phyloP scores from a whole-genome alignment of 139 green algal genomes.

The Ettlia oleoabundans region DNA sequence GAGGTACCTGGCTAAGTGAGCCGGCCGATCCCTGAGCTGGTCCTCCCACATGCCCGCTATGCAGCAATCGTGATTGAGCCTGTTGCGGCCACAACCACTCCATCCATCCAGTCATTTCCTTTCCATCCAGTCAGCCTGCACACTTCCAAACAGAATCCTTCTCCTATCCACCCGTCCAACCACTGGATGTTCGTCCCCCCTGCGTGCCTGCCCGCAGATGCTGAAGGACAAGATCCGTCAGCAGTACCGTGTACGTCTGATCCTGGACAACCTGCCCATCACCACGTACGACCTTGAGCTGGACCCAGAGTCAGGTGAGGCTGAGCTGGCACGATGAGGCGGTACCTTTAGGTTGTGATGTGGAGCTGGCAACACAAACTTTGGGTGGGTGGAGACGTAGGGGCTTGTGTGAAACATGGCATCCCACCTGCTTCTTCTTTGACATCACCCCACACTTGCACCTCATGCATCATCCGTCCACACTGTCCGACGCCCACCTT shows the following conservation, averaged over 20 bases:
- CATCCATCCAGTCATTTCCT: too few relatives aligned
- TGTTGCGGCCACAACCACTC: too few relatives aligned
- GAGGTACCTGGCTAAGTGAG: too few relatives aligned
- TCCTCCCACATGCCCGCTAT: too few relatives aligned
- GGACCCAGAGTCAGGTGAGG: slow-evolving; percentile 57
- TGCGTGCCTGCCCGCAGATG: slow-evolving; percentile 45
- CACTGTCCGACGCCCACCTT: neutral
- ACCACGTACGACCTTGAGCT: slow-evolving; percentile 88
- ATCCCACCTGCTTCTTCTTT: neutral
- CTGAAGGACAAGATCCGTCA: slow-evolving; percentile 79
- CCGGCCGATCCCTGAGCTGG: too few relatives aligned
- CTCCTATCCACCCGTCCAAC: too few relatives aligned
- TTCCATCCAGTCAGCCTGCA: too few relatives aligned
- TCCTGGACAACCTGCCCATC: slow-evolving; percentile 97
- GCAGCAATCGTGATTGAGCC: too few relatives aligned
- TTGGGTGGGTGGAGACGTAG: neutral
- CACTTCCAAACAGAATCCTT: too few relatives aligned
- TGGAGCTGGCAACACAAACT: neutral
- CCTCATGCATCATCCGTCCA: neutral
- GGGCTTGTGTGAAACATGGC: neutral
- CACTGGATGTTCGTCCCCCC: neutral
- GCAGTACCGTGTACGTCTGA: slow-evolving; percentile 91
- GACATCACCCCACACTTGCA: neutral
- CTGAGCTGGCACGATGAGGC: neutral
- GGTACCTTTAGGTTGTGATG: neutral